Conservation (phyloP, 2,329 filamentous ascomycete genomes). For the Biscogniauxia marginata region DNA sequence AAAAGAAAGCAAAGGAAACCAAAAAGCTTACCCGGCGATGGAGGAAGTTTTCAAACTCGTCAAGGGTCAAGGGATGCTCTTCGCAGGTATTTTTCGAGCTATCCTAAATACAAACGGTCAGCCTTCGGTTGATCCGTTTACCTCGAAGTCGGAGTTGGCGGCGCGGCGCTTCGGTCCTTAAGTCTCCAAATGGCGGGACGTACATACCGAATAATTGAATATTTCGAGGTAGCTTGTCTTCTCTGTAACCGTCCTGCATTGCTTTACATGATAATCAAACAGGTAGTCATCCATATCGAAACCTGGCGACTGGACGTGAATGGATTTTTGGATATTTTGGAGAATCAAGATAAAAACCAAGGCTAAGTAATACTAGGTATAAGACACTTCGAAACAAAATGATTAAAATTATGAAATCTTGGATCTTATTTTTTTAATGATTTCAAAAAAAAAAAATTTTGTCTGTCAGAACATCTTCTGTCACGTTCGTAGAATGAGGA, state of each 20-base stretch:
- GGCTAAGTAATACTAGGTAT: neutral
- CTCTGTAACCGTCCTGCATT: constrained; percentile 50
- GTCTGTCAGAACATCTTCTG: constrained; percentile 6
- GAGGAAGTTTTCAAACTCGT: constrained; percentile 60
- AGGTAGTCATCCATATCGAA: constrained; percentile 57
- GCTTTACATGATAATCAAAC: constrained; percentile 48
- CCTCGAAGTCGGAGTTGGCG: neutral
- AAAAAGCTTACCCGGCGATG: constrained; percentile 43
- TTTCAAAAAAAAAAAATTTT: too few species aligned
- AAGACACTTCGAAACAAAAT: neutral
- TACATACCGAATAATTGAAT: constrained; percentile 56
- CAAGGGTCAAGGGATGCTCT: constrained; percentile 49
- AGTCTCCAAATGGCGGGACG: too few species aligned
- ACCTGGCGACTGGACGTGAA: neutral
- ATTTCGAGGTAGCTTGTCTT: constrained; percentile 57
- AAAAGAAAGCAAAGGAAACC: neutral
- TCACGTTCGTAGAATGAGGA: constrained; percentile 6
- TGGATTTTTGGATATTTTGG: constrained; percentile 2
- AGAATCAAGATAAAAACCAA: neutral
- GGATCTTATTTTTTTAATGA: neutral
- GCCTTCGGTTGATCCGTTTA: neutral
- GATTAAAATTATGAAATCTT: neutral
- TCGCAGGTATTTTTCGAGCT: constrained; percentile 48
- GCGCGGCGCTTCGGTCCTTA: too few species aligned
- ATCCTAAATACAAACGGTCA: constrained; percentile 39